Percentiles rank a stretch among this genome's conserved stretches.
These are phyloP conservation scores for Vigna nakashimae DNA, from an alignment of 306 rosid species.

Conservation along the genomic window DNA sequence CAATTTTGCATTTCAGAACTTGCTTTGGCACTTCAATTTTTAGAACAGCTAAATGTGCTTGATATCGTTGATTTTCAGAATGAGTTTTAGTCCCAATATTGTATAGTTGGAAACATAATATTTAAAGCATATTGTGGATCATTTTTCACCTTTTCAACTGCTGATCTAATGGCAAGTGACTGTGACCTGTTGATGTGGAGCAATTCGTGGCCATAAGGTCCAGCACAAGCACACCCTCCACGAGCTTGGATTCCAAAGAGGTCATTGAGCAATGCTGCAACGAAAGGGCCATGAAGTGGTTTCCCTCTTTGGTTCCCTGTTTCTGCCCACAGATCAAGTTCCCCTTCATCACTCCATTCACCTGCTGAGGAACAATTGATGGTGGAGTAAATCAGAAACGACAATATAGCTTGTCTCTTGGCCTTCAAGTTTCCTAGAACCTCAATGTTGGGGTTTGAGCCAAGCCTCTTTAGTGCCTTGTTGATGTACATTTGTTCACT, in stretches of 20 bases:
- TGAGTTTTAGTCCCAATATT: not conserved
- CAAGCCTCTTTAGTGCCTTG: conserved; percentile 66
- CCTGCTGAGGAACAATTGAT: conserved; percentile 44
- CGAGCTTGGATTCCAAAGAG: conserved; percentile 88
- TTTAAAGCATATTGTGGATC: not conserved
- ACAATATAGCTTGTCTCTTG: conserved; percentile 74
- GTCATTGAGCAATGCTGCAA: conserved; percentile 77
- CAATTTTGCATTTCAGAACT: not conserved
- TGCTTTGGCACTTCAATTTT: not conserved
- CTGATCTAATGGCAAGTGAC: conserved; percentile 70
- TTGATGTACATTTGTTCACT: conserved; percentile 56
- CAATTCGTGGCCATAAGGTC: conserved; percentile 80
- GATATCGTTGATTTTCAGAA: not conserved
- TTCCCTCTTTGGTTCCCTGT: conserved; percentile 60
- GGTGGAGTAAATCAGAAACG: conserved; percentile 70
- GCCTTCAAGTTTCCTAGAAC: conserved; percentile 65
- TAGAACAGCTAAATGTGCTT: not conserved
- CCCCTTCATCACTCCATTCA: conserved; percentile 20
- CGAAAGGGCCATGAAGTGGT: conserved; percentile 84
- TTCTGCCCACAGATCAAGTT: conserved; percentile 69
- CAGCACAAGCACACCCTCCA: conserved; percentile 96
- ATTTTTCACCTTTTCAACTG: conserved; percentile 62
- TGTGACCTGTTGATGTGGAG: conserved; percentile 59
- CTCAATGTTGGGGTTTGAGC: conserved; percentile 58
- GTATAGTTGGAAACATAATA: not conserved